Evolutionary conservation across 2,329 filamentous ascomycete genomes (phyloP).

Genomic region (Hyphodiscus sp.): DNA sequence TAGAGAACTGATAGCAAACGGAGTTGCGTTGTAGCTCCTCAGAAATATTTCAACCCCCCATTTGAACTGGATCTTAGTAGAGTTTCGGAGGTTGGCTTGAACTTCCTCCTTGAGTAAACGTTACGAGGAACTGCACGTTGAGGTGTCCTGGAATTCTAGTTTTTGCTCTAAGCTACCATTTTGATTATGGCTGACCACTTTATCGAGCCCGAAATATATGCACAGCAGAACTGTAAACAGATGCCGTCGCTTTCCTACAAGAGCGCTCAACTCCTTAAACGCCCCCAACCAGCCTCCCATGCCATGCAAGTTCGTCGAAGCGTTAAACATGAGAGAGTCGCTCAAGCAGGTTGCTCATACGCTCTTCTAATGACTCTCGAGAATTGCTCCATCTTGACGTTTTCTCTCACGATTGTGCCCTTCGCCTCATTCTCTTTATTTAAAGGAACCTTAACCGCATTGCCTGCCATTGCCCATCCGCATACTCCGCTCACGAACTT

Average conservation of each 20-base stretch:
- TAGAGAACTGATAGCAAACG: no score
- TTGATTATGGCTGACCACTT: no score
- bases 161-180: no score
- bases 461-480: slow-evolving; percentile 69
- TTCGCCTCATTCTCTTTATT: slow-evolving; percentile 98
- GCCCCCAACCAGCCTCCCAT: slow-evolving; percentile 19
- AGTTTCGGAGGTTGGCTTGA: no score
- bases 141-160: no score
- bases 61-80: no score
- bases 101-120: no score
- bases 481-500: slow-evolving; percentile 82
- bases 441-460: slow-evolving; percentile 68
- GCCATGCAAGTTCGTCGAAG: slow-evolving; percentile 17
- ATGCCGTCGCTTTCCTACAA: slow-evolving; percentile 2
- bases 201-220: no score
- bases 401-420: slow-evolving; percentile 91
- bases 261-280: slow-evolving; percentile 19
- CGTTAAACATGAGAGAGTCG: background rate
- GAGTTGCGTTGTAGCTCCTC: no score
- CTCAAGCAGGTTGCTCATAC: slow-evolving; percentile 72
- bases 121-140: no score
- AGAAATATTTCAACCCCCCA: no score
- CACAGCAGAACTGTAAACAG: background rate
- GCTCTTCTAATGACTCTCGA: slow-evolving; percentile 72
- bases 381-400: slow-evolving; percentile 87